These are phyloP conservation scores for Apiotrichum siamense DNA, from an alignment of 1,284 basidiomycete species.

Conservation along the genomic window DNA sequence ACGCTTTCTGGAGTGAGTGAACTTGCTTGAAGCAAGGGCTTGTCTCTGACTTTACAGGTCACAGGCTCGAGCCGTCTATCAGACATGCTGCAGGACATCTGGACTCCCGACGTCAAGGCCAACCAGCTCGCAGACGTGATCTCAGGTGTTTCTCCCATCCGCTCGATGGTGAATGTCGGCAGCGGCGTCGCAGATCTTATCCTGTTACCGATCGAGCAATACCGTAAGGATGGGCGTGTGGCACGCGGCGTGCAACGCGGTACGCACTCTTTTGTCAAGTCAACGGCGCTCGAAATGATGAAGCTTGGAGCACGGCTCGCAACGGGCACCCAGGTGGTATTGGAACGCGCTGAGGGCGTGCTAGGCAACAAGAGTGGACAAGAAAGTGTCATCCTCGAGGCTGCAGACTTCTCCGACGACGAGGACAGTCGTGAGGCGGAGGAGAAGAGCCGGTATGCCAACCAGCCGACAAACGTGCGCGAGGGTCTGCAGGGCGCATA, in stretches of 20 bases:
- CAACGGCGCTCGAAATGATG: constrained; percentile 89
- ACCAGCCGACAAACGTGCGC: constrained; percentile 74
- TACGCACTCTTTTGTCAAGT: constrained; percentile 82
- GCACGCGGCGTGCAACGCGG: constrained; percentile 91
- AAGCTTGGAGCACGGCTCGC: constrained; percentile 90
- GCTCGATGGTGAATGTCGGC: constrained; percentile 92
- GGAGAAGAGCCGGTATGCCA: constrained; percentile 76
- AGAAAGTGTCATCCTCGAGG: constrained; percentile 21
- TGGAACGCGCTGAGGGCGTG: constrained; percentile 91
- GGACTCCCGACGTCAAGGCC: constrained; percentile 98
- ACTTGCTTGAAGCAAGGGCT: background rate
- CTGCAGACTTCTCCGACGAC: constrained; percentile 4
- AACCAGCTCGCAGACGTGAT: constrained; percentile 96
- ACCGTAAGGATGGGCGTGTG: constrained; percentile 91
- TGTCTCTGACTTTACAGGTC: constrained; percentile 53
- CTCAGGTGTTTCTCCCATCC: constrained; percentile 91
- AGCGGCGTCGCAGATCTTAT: constrained; percentile 93
- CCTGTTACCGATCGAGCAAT: constrained; percentile 91
- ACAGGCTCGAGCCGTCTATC: constrained; percentile 83
- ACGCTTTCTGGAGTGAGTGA: constrained; percentile 76
- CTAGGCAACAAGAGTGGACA: constrained; percentile 57
- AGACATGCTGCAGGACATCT: constrained; percentile 87
- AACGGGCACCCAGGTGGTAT: constrained; percentile 92
- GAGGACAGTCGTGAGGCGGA: constrained; percentile 23
- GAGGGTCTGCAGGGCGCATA: constrained; percentile 91